Evolutionary conservation across 2,329 filamentous ascomycete species (phyloP).

Genomic region (Chaetomium sp.): DNA sequence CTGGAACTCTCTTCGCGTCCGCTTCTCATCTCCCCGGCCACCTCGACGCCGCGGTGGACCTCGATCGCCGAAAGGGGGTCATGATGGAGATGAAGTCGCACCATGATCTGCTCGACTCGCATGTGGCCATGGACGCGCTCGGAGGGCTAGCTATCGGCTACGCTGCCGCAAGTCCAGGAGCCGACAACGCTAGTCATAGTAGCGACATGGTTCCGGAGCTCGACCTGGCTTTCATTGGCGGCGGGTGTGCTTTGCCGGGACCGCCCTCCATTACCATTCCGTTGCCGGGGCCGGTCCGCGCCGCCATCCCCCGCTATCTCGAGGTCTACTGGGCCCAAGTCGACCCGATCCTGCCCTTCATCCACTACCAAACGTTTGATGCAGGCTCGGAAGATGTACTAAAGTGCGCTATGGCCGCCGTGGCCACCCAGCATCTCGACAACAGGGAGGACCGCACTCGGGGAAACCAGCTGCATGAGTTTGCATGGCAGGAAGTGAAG

Average conservation of each 20-base stretch:
- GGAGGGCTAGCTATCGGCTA: slow-evolving; percentile 28
- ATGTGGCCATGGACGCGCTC: slow-evolving; percentile 24
- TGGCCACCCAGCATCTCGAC: slow-evolving; percentile 55
- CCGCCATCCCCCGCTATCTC: slow-evolving; percentile 53
- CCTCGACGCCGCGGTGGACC: slow-evolving; percentile 43
- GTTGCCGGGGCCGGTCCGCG: slow-evolving; percentile 43
- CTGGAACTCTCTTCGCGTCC: slow-evolving; percentile 53
- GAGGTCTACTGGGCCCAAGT: slow-evolving; percentile 57
- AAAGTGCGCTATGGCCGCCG: slow-evolving; percentile 58
- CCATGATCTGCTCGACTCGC: slow-evolving; percentile 23
- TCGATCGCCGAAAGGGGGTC: slow-evolving; percentile 47
- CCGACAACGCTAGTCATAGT: slow-evolving; percentile 24
- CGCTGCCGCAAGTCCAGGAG: slow-evolving; percentile 23
- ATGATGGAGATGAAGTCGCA: slow-evolving; percentile 39
- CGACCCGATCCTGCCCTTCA: slow-evolving; percentile 51
- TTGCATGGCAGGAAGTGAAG: slow-evolving; percentile 53
- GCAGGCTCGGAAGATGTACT: slow-evolving; percentile 49
- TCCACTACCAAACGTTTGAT: slow-evolving; percentile 53
- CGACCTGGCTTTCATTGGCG: slow-evolving; percentile 38
- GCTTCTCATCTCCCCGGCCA: slow-evolving; percentile 45
- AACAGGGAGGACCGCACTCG: slow-evolving; percentile 53
- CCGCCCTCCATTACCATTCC: slow-evolving; percentile 39
- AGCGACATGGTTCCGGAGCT: slow-evolving; percentile 41
- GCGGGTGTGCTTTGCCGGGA: slow-evolving; percentile 30
- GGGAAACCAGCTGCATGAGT: slow-evolving; percentile 54